These are phyloP conservation scores for Tylopilus plumbeoviolaceoides DNA, from an alignment of 768 basidiomycete genomes.

Conservation along the genomic window DNA sequence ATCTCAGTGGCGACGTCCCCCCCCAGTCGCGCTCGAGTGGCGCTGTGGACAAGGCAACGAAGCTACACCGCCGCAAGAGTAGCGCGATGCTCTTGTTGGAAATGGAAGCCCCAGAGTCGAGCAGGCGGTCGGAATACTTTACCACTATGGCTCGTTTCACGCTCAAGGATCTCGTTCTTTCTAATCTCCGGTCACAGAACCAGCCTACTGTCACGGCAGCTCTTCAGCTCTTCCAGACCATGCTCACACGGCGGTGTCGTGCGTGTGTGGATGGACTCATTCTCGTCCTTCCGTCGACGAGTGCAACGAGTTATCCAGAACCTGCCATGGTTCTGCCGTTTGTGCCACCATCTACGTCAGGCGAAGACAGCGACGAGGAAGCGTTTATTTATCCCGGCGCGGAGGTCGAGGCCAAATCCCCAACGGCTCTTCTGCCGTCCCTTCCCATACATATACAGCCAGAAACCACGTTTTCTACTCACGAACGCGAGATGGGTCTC, in stretches of 20 bases:
- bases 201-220: constrained; percentile 70
- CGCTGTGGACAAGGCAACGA: constrained; percentile 38
- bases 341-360: constrained; percentile 17
- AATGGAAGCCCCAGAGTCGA: constrained; percentile 72
- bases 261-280: constrained; percentile 65
- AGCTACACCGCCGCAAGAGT: constrained; percentile 65
- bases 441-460: constrained; percentile 54
- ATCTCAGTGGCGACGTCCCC: constrained; percentile 35
- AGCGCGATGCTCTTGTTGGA: constrained; percentile 90
- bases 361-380: constrained; percentile 51
- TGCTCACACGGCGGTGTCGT: constrained; percentile 67
- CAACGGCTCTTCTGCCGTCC: constrained; percentile 12
- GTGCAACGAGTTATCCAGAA: constrained; percentile 72
- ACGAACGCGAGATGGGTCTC: constrained; percentile 79
- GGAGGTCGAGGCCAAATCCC: constrained; percentile 17
- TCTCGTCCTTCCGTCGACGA: constrained; percentile 61
- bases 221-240: constrained; percentile 73
- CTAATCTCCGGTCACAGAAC: constrained; percentile 68
- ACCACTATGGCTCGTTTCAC: constrained; percentile 87
- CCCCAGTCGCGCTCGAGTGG: constrained; percentile 30
- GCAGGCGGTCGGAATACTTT: constrained; percentile 75
- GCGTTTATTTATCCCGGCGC: constrained; percentile 41
- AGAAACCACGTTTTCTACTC: constrained; percentile 71
- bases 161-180: constrained; percentile 80
- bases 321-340: constrained; percentile 39